Base-by-base conservation (phyloP, 495 filamentous ascomycete species). In the Thermochaetoides thermophila region DNA sequence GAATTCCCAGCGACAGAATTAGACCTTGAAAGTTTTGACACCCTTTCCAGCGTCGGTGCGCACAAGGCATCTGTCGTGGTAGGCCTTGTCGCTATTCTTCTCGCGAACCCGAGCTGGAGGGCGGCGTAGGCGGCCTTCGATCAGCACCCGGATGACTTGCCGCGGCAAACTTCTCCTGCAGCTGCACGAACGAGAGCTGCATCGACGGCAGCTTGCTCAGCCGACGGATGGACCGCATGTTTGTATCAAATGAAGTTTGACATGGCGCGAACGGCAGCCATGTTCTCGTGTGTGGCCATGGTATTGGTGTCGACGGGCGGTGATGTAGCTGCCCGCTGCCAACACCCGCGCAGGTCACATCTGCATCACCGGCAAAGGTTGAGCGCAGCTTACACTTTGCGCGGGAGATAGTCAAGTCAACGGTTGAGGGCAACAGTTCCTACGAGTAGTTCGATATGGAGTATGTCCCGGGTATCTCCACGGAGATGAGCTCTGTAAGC, bases 311-410 rank as follows among this genome's bases (percentile, higher is more conserved):
- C 52, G 47, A 45, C n/a, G 54, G 29, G 12, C 50, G 46, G 0
- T 62, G 64, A 37, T 68, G 66, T 11, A 68, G 46, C 37, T 64
- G 66, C 10, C 64, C 64, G 44, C 61, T 64, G n/a, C 57, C 50
- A 11, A 68, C 58, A 24, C 61, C 64, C 3, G 56, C 54, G 18
- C 54, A 57, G 12, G 31, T 31, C 16, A 54, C 34, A 12, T 56
- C 43, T 8, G 45, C 31, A 11, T 45, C 29, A n/a, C 50, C 54
- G 1, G 52, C 48, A 33, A 66, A 57, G 7, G 50, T 53, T 2
- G 58, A 49, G 29, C 48, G 62, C 3, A 64, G 47, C 27, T 59
- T 56, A 50, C 59, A 62, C 32, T 67, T 61, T 3, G 61, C 57
- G 5, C 64, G 52, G 7, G 61, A 63, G 21, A 67, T 48, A 3